Evolutionary conservation across 108 stramenopile species (phyloP).

Genomic region (Cyclotella atomus): DNA sequence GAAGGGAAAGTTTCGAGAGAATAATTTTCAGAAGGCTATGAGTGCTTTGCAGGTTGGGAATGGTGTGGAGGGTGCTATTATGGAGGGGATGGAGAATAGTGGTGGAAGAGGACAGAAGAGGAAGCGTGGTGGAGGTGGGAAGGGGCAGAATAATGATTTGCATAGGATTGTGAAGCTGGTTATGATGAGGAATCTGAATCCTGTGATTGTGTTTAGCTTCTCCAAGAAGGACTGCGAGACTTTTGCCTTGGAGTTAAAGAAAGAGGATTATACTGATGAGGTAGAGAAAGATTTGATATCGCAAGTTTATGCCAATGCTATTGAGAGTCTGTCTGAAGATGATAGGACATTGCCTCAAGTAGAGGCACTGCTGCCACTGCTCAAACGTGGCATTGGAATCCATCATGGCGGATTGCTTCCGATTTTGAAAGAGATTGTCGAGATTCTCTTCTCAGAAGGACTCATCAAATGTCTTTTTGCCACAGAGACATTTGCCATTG

Average conservation of each 20-base stretch:
- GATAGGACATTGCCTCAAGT: constrained; percentile 97
- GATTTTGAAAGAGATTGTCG: constrained; percentile 99
- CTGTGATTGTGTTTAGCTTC: constrained; percentile 98
- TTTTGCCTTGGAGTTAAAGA: constrained; percentile 89
- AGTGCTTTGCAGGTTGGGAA: constrained; percentile 66
- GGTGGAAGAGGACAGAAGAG: constrained; percentile 66
- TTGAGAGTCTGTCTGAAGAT: constrained; percentile 94
- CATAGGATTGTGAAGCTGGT: constrained; percentile 95
- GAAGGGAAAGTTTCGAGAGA: constrained; percentile 94
- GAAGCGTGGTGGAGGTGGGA: constrained; percentile 73
- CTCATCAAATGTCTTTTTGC: constrained; percentile 97
- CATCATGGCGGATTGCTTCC: constrained; percentile 99
- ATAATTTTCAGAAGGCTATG: constrained; percentile 97
- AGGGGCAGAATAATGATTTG: constrained; percentile 76
- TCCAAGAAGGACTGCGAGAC: constrained; percentile 97
- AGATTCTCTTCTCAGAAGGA: constrained; percentile 98
- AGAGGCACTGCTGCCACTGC: constrained; percentile 90
- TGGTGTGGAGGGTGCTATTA: constrained; percentile 56
- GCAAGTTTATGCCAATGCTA: constrained; percentile 95
- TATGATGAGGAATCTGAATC: constrained; percentile 94
- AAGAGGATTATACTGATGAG: constrained; percentile 95
- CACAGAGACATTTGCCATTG: constrained; percentile 99
- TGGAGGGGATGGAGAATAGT: constrained; percentile 74
- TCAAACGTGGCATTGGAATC: constrained; percentile 97
- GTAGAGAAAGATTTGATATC: constrained; percentile 95